Evolutionary conservation across 2,329 filamentous ascomycete species (phyloP).

Genomic region (Pestalotiopsis sp.): DNA sequence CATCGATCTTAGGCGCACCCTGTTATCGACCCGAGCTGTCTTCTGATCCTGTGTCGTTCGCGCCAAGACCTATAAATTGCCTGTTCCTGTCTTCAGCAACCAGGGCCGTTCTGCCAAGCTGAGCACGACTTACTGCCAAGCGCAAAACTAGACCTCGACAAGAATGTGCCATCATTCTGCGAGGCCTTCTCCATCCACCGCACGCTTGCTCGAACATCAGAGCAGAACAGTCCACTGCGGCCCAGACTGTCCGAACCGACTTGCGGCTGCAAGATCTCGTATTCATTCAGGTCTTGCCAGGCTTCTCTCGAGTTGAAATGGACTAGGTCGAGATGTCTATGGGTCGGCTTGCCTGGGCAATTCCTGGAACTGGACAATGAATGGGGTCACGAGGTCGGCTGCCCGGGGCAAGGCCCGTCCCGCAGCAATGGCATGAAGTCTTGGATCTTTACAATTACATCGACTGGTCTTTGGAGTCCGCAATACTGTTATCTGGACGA

Average conservation of each 20-base stretch:
- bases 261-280: neutral
- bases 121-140: conserved; percentile 12
- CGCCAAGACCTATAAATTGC: conserved; percentile 13
- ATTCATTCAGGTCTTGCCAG: neutral
- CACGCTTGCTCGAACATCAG: neutral
- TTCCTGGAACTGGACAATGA: neutral
- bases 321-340: neutral
- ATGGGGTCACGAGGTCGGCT: neutral
- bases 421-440: neutral
- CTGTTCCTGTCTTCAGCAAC: conserved; percentile 12
- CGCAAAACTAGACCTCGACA: conserved; percentile 30
- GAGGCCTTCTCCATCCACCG: neutral
- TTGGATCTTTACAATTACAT: neutral
- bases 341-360: neutral
- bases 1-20: neutral
- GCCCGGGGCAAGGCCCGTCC: neutral
- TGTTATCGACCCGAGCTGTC: neutral
- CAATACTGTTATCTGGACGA: neutral
- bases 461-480: neutral
- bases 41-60: neutral
- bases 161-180: conserved; percentile 32
- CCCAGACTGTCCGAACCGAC: neutral
- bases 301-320: neutral
- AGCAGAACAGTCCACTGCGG: neutral
- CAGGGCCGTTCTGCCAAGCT: conserved; percentile 10